Percentiles rank a stretch among this genome's conserved stretches.
Evolutionary conservation across 139 green algal genomes (phyloP).

Genomic region (Chlamydomonas sphaeroides): DNA sequence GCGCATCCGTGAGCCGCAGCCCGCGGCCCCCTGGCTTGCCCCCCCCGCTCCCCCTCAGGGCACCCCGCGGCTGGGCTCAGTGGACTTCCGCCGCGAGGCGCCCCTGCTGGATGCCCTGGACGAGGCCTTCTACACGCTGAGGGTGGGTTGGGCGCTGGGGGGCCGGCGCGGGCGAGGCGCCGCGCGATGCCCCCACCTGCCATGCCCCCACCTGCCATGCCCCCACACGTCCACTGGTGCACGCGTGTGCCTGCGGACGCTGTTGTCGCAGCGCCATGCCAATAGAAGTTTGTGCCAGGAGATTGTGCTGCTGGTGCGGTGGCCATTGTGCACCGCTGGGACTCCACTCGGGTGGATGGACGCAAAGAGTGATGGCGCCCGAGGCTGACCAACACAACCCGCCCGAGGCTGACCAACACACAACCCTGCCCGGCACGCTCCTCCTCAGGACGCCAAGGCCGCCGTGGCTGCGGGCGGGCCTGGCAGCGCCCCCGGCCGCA

Average conservation of each 20-base stretch:
- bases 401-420: no score
- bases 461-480: background rate
- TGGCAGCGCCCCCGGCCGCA: conserved; percentile 1
- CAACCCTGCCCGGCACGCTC: no score
- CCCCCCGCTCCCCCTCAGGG: conserved; percentile 62
- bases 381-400: no score
- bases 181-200: no score
- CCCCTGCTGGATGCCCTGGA: conserved; percentile 78
- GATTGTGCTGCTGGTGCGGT: no score
- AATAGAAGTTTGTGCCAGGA: no score
- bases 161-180: background rate
- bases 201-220: no score
- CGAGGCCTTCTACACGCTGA: conserved; percentile 54
- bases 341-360: no score
- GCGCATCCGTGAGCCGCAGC: background rate
- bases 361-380: no score
- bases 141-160: conserved; percentile 32
- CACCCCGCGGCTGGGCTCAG: conserved; percentile 26
- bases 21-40: background rate
- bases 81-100: conserved; percentile 46
- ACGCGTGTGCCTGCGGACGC: no score
- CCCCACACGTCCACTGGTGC: background rate
- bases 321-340: no score
- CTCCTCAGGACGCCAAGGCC: conserved; percentile 12
- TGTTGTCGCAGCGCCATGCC: no score